These are phyloP conservation scores for Emmonsiellopsis sp. DNA, from an alignment of 2,329 filamentous ascomycete genomes.

Conservation along the genomic window DNA sequence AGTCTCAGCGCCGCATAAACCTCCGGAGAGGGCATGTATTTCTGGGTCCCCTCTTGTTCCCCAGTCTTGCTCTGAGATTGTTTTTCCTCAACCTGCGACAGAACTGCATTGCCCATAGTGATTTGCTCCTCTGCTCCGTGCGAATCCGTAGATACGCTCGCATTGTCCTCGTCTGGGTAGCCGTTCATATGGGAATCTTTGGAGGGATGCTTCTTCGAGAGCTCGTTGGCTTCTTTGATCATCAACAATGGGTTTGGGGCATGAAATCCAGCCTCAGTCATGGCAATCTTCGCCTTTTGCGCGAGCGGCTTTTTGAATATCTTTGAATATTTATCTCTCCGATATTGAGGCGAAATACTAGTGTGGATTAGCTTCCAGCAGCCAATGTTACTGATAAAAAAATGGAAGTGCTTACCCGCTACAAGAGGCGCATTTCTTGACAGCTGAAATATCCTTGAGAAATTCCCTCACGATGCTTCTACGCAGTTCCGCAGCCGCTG, in stretches of 20 bases:
- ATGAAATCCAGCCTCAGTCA: conserved; percentile 61
- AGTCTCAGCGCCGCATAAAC: conserved; percentile 68
- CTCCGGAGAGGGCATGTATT: conserved; percentile 75
- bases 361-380: neutral
- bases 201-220: conserved; percentile 22
- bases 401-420: conserved; percentile 35
- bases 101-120: conserved; percentile 42
- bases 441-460: conserved; percentile 59
- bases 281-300: conserved; percentile 65
- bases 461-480: conserved; percentile 73
- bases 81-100: conserved; percentile 19
- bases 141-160: conserved; percentile 48
- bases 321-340: conserved; percentile 86
- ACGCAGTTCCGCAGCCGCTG: conserved; percentile 69
- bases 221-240: conserved; percentile 39
- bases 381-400: neutral
- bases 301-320: conserved; percentile 79
- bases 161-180: conserved; percentile 31
- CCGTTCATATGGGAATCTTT: conserved; percentile 11
- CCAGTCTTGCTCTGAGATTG: conserved; percentile 24
- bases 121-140: conserved; percentile 53
- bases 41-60: conserved; percentile 45
- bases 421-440: conserved; percentile 61
- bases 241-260: conserved; percentile 61
- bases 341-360: conserved; percentile 70